Percentiles rank a stretch among this genome's conserved stretches.
Conservation (phyloP, 352 stramenopile species). For the Phytophthora fragariaefolia region DNA sequence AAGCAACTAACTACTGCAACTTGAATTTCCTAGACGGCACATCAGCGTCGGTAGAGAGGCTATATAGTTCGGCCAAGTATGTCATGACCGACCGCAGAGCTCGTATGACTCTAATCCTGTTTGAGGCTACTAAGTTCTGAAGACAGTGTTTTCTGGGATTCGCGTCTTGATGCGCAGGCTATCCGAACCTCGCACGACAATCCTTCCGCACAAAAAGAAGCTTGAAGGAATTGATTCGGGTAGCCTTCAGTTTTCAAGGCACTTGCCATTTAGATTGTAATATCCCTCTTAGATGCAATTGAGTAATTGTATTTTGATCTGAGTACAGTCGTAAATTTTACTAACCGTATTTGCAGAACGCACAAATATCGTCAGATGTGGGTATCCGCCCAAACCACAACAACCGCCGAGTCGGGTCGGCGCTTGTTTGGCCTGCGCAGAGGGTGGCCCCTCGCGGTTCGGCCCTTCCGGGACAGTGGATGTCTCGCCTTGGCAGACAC, state of each 20-base stretch:
- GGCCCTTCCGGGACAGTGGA: no score
- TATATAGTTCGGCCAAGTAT: neutral
- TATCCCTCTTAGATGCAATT: neutral
- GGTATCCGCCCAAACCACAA: no score
- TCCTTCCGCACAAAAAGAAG: no score
- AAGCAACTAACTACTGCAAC: neutral
- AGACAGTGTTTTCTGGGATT: neutral
- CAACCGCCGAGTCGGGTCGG: no score
- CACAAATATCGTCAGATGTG: no score
- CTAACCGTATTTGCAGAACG: no score
- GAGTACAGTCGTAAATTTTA: no score
- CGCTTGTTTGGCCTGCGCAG: no score
- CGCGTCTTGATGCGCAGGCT: neutral
- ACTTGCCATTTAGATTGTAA: neutral
- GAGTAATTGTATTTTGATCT: neutral
- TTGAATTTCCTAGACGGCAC: neutral
- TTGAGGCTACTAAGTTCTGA: neutral
- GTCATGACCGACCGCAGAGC: neutral
- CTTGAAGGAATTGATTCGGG: no score
- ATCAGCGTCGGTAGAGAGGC: neutral
- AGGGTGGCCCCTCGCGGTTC: no score
- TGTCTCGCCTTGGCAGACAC: no score
- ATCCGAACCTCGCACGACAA: neutral
- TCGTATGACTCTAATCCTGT: neutral
- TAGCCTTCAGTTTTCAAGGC: no score